These are phyloP conservation scores for Karstenula rhodostoma DNA, from an alignment of 2,329 filamentous ascomycete species.

Conservation along the genomic window DNA sequence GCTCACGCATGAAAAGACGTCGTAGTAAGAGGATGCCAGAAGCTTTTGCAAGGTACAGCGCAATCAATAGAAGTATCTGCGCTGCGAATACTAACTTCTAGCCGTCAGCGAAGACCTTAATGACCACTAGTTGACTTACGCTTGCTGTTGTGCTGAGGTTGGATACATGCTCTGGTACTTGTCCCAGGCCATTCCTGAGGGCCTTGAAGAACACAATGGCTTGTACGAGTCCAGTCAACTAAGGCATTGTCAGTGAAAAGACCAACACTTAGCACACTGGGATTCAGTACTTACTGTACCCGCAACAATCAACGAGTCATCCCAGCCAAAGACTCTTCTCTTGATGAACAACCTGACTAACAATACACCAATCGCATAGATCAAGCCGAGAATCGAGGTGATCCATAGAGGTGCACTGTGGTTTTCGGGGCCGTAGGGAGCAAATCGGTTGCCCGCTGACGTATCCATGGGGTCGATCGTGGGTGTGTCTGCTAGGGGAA, in stretches of 20 bases:
- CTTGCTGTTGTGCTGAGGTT: background rate
- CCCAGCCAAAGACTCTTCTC: conserved; percentile 20
- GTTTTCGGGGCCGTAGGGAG: conserved; percentile 19
- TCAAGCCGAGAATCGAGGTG: conserved; percentile 20
- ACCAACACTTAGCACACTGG: background rate
- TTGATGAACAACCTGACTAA: conserved; percentile 22
- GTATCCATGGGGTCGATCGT: conserved; percentile 20
- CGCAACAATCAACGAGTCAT: conserved; percentile 21
- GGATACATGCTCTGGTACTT: conserved; percentile 6
- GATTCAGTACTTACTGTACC: conserved; percentile 19
- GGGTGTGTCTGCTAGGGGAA: conserved; percentile 7
- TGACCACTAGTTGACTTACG: background rate
- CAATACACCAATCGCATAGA: conserved; percentile 18
- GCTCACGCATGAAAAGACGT: conserved; percentile 25
- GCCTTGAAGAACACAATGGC: conserved; percentile 13
- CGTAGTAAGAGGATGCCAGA: conserved; percentile 25
- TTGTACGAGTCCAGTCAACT: conserved; percentile 17
- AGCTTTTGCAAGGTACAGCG: conserved; percentile 24
- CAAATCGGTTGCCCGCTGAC: conserved; percentile 20
- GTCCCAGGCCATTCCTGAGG: conserved; percentile 14
- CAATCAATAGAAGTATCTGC: conserved; percentile 20
- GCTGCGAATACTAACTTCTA: conserved; percentile 21
- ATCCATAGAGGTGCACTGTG: conserved; percentile 26
- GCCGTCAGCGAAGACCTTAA: background rate
- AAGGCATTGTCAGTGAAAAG: background rate